Percentiles rank a stretch among this genome's conserved stretches.
Evolutionary conservation across 2,329 filamentous ascomycete species (phyloP).

Genomic region (Hymenoscyphus infarciens): DNA sequence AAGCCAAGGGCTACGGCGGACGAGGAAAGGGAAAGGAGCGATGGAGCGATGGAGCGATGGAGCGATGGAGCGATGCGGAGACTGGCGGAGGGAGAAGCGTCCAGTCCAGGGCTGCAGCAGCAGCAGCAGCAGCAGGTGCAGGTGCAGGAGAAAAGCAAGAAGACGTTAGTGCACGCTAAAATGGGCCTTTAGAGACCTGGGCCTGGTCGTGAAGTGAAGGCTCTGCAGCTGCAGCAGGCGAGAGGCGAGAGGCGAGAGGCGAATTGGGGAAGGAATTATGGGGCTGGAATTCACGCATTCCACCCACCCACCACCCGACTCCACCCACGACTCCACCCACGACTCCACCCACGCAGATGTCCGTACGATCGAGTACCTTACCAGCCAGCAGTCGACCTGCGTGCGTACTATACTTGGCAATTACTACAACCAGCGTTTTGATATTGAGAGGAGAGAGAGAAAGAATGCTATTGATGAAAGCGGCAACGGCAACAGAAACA

Average conservation of each 20-base stretch:
- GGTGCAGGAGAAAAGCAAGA: neutral
- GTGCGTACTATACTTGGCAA: neutral
- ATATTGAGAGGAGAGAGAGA: too few relatives aligned
- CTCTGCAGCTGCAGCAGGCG: constrained; percentile 1
- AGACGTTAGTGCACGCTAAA: neutral
- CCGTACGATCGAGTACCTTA: too few relatives aligned
- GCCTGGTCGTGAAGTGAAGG: neutral
- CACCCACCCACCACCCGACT: neutral
- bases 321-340: too few relatives aligned
- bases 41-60: too few relatives aligned
- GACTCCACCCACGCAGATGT: neutral
- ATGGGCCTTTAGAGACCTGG: neutral
- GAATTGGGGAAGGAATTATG: neutral
- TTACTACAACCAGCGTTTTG: neutral
- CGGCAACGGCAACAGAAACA: too few relatives aligned
- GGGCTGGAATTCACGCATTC: neutral
- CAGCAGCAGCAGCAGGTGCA: too few relatives aligned
- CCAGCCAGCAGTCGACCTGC: neutral
- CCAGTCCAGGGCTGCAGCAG: neutral
- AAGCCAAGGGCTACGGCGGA: neutral
- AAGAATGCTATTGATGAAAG: too few relatives aligned
- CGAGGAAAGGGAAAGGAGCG: too few relatives aligned
- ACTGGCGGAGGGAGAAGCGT: neutral
- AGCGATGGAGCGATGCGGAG: too few relatives aligned
- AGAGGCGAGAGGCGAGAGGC: neutral